Evolutionary conservation across 768 basidiomycete species (phyloP), one percentile per base, ranked within the genome.

Genomic region (Termitomyces sp.): DNA sequence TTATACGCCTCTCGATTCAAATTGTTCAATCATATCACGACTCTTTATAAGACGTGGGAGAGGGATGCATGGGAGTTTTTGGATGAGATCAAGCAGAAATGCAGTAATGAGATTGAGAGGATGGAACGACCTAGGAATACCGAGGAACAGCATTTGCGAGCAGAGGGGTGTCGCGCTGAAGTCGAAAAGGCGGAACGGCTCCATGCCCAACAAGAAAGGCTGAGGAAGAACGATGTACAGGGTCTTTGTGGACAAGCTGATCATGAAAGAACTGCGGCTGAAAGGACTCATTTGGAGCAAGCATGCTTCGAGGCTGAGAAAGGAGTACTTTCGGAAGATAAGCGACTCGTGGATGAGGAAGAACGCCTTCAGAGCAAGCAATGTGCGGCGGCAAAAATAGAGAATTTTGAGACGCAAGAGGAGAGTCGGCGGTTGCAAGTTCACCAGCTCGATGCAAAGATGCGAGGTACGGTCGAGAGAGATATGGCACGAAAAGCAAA

Each of bases 21-120:
- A 54, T 73, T 75, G 7, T 72, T 82, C 16, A 78, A 85, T 61
- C 79, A 84, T 58, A 70, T 76, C 0, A 81, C 84, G 59, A 58
- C 74, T 17, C 75, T 73, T 41, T 70, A 82, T 47, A 75, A 68
- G 37, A 66, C 70, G 0, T 88, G 83, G 81, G 66, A 73, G 40
- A 76, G 81, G 55, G 73, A 73, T 56, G 58, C 74, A 25, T 70
- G 72, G 19, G 57, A 72, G 37, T 73, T 84, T 35, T 71, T 72
- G 49, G 66, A 71, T 37, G 67, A 73, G 47, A 64, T 84, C 44
- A 56, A 68, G 25, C 74, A 77, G 30, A 74, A 78, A 2, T 70
- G 75, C 52, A 70, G 67, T n/a, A 65, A 66, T 2, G 83, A 82
- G 54, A 67, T 67, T 3, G 60, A 70, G 47, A 73, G 78, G 48